Percentiles rank a stretch among this genome's conserved stretches.
These are phyloP conservation scores for Petunia secreta DNA, from an alignment of 257 asterid genomes.

Conservation along the genomic window DNA sequence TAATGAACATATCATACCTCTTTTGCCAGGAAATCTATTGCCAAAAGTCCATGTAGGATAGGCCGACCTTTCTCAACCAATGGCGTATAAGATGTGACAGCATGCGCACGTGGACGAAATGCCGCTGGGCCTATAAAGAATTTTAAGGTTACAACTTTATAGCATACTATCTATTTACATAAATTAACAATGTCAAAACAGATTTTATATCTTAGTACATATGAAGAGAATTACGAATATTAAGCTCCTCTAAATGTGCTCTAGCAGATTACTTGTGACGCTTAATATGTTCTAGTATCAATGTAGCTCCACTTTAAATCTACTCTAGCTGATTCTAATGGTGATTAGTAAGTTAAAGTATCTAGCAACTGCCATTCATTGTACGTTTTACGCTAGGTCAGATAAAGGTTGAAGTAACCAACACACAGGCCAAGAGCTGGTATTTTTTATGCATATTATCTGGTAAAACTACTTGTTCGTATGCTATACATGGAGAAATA, in stretches of 20 bases:
- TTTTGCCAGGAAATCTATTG: slow-evolving; percentile 90
- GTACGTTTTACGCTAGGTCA: background rate
- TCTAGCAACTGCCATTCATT: slow-evolving; percentile 8
- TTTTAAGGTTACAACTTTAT: slow-evolving; percentile 16
- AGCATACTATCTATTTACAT: slow-evolving; percentile 10
- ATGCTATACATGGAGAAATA: background rate
- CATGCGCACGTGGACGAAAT: slow-evolving; percentile 94
- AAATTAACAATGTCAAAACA: slow-evolving; percentile 15
- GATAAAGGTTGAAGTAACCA: background rate
- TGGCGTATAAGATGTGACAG: slow-evolving; percentile 68
- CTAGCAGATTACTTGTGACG: background rate
- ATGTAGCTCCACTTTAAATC: background rate
- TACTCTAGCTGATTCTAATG: background rate
- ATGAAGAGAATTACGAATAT: slow-evolving; percentile 2
- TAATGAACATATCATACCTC: slow-evolving; percentile 60
- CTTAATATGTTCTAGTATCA: background rate
- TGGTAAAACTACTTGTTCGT: background rate
- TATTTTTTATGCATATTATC: slow-evolving; percentile 2
- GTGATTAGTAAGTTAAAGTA: background rate
- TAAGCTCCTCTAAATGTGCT: background rate
- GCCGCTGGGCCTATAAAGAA: slow-evolving; percentile 89
- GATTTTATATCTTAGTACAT: slow-evolving; percentile 4
- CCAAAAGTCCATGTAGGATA: slow-evolving; percentile 92
- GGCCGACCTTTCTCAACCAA: slow-evolving; percentile 93
- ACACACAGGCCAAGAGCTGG: background rate